Base-by-base conservation (phyloP, 2,329 filamentous ascomycete genomes). In the Diaporthe sp. region DNA sequence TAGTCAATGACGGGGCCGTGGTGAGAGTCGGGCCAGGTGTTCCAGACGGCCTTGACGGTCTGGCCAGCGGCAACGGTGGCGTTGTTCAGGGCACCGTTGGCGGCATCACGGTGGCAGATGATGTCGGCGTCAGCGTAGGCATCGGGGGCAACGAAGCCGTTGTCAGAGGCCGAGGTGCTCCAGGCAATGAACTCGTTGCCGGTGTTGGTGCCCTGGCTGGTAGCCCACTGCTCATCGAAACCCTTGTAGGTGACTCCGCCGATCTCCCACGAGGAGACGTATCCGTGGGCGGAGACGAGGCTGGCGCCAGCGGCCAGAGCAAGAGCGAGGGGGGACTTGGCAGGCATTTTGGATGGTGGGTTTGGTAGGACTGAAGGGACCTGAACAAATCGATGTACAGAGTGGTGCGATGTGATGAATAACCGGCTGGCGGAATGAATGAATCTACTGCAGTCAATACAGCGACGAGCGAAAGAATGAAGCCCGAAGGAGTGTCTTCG, bases 1-100 rank as follows among this genome's bases (percentile, higher is more conserved):
- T 93, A 93, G 81, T 89, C 89, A 77, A 93, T 87, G 79, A 93
- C 88, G 12, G 92, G 91, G 0, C 89, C 86, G 46, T 85, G 78
- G 80, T 89, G 87, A 42, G 73, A 8, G 51, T 82, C 79, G 4
- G 84, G 83, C 83, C 84, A 86, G 10, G 79, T 80, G 44, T 82
- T 82, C 84, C 85, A 86, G 78, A 83, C 81, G 72, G 85, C 79
- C 28, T 81, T 79, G 58, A 86, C 77, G n/a, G 79, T 78, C 72
- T 81, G 81, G 34, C 85, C 85, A 15, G 84, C 84, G 22, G 79
- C 73, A 31, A 85, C 81, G 37, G 78, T 77, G 31, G 81, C 83
- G 70, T 83, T 80, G 59, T 81, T 80, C n/a, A 79, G 78, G 6
- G 81, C 83, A 39, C 83, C 80, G 19, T 72, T 76, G 8, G 82